phyloP scores from a whole-genome alignment of 2,329 filamentous ascomycete species.

The Colletotrichum filicis region DNA sequence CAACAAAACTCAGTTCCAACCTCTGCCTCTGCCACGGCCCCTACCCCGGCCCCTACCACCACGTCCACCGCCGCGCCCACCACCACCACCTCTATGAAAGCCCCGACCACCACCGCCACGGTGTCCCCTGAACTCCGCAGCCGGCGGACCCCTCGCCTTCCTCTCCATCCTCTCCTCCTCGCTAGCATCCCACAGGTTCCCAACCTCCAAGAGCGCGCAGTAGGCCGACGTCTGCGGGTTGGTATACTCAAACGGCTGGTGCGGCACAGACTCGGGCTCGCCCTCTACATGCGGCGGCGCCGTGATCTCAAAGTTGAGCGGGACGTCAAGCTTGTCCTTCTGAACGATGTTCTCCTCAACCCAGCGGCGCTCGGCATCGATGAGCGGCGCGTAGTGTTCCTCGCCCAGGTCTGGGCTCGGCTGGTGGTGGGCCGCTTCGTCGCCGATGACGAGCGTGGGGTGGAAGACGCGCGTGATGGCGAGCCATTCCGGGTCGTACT shows the following conservation, averaged over 20 bases:
- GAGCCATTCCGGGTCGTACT: conserved; percentile 95
- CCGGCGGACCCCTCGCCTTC: conserved; percentile 66
- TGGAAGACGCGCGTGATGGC: conserved; percentile 90
- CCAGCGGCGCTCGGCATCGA: conserved; percentile 81
- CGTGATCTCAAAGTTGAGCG: conserved; percentile 80
- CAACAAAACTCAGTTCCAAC: conserved; percentile 1
- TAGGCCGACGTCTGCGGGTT: conserved; percentile 89
- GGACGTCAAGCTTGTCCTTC: conserved; percentile 72
- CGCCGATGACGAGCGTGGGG: conserved; percentile 70
- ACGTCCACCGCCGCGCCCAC: conserved; percentile 49
- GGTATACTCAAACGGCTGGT: conserved; percentile 83
- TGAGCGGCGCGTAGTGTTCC: conserved; percentile 72
- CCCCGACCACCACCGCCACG: conserved; percentile 49
- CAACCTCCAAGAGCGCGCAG: conserved; percentile 80
- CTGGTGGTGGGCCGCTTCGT: conserved; percentile 52
- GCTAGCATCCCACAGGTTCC: conserved; percentile 79
- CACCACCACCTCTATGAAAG: conserved; percentile 43
- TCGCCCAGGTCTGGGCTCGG: conserved; percentile 74
- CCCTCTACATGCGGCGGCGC: conserved; percentile 76
- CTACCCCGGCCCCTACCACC: conserved; percentile 50
- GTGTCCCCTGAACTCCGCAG: conserved; percentile 45
- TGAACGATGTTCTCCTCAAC: conserved; percentile 79
- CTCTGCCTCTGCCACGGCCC: conserved; percentile 41
- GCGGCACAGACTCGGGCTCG: conserved; percentile 65
- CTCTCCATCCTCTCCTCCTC: conserved; percentile 75